Evolutionary conservation across 2,329 filamentous ascomycete genomes (phyloP), one percentile per base, ranked within the genome.

Genomic region (Sporothrix schenckii): DNA sequence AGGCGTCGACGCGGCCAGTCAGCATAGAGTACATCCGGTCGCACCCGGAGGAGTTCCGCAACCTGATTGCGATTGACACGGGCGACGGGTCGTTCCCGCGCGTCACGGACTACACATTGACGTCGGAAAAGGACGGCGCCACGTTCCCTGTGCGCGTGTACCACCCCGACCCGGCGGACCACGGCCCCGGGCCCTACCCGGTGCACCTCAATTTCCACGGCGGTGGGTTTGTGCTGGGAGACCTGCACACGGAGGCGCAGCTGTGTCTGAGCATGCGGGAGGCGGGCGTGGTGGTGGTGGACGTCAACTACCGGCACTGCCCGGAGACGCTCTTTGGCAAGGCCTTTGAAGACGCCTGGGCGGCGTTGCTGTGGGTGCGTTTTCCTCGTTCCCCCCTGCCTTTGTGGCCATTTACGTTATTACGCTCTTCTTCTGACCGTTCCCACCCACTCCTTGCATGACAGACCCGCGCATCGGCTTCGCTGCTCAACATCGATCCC

Each of bases 291-390:
- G 78, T 77, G 0, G 78, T 82, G 1, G 74, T 81, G 4, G 80
- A 81, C 60, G 80, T 81, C 34, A 77, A 80, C 67, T 82, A 82
- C 72, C 79, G 80, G 1, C 79, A 79, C 52, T 81, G 80, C 60
- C 79, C 80, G 2, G 79, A 81, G 71, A 75, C 74, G 0, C n/a
- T 75, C 11, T 81, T 76, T 75, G 80, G 80, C 0, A 79, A 78
- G 72, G 76, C 76, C 66, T 76, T 81, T 10, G 75, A 81, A 69
- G 80, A 82, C 52, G 80, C 73, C 14, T 81, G 77, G 77, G 76
- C 79, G 0, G 77, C 76, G 2, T 69, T 81, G n/a, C 44, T 75
- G 56, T 81, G 80, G 80, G 80, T 80, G 69, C 47, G 66, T 50
- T 19, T 27, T 11, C 27, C 27, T 1, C 7, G 4, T 34, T 34